Conservation (phyloP, 2,329 filamentous ascomycete species). For the Capronia coronata region DNA sequence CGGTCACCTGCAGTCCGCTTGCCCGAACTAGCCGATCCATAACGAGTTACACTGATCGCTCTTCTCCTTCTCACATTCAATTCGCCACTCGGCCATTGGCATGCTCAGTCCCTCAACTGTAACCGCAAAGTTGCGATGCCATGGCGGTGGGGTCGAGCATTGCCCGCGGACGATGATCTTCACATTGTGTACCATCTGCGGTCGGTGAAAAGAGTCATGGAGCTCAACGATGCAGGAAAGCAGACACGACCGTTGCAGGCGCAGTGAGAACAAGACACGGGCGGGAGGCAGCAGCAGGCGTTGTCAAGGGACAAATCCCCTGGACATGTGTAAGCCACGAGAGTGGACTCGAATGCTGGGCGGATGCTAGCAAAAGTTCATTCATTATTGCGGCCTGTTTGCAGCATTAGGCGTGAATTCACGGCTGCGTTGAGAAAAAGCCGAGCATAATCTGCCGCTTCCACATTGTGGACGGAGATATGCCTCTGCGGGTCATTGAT, state of each 20-base stretch:
- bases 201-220: constrained; percentile 8
- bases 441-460: background rate
- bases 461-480: background rate
- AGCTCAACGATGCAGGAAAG: constrained; percentile 5
- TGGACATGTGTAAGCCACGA: background rate
- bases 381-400: background rate
- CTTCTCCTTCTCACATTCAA: constrained; percentile 16
- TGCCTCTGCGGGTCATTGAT: background rate
- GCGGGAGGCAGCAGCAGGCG: background rate
- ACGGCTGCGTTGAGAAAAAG: background rate
- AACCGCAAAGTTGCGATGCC: constrained; percentile 8
- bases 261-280: background rate
- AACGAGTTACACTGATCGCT: constrained; percentile 3
- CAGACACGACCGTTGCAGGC: background rate
- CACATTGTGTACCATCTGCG: constrained; percentile 12
- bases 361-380: background rate
- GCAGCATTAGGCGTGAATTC: background rate
- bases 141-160: too few species aligned
- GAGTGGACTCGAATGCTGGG: background rate
- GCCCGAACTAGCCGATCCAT: constrained; percentile 56
- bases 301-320: background rate
- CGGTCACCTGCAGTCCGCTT: constrained; percentile 89
- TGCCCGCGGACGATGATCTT: too few species aligned
- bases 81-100: background rate
- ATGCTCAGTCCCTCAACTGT: background rate